Conservation (phyloP, 768 basidiomycete species). For the Phaffia tasmanica region DNA sequence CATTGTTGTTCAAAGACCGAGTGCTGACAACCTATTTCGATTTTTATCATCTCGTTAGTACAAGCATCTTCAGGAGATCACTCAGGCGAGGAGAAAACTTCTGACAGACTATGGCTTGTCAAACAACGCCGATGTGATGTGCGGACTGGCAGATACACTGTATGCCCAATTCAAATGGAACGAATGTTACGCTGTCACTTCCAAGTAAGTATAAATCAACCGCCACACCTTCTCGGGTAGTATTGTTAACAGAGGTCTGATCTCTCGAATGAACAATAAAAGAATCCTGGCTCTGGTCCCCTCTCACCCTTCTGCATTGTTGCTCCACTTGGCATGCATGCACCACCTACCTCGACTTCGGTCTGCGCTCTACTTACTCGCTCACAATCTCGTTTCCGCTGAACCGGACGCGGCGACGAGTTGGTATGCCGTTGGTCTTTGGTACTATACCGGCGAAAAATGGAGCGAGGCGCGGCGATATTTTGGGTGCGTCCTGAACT, state of each 20-base stretch:
- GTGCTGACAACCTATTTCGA: neutral
- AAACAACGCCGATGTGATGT: slow-evolving; percentile 86
- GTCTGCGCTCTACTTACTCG: slow-evolving; percentile 86
- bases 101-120: slow-evolving; percentile 70
- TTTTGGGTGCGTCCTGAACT: slow-evolving; percentile 57
- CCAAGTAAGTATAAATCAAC: slow-evolving; percentile 45
- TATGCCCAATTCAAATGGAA: slow-evolving; percentile 84
- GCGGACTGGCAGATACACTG: slow-evolving; percentile 77
- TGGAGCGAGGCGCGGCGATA: slow-evolving; percentile 88
- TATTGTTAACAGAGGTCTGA: neutral
- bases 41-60: slow-evolving; percentile 40
- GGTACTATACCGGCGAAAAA: slow-evolving; percentile 78
- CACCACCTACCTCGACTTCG: slow-evolving; percentile 84
- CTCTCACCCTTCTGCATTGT: slow-evolving; percentile 78
- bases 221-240: neutral
- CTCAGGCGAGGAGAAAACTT: slow-evolving; percentile 62
- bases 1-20: neutral
- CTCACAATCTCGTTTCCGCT: slow-evolving; percentile 87
- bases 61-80: slow-evolving; percentile 71
- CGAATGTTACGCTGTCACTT: slow-evolving; percentile 82
- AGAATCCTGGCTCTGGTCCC: slow-evolving; percentile 79
- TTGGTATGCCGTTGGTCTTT: slow-evolving; percentile 98
- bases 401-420: slow-evolving; percentile 87
- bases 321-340: slow-evolving; percentile 95
- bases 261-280: neutral